Evolutionary conservation across 805 yeast genomes (phyloP).

Genomic region (Metschnikowia cubensis): DNA sequence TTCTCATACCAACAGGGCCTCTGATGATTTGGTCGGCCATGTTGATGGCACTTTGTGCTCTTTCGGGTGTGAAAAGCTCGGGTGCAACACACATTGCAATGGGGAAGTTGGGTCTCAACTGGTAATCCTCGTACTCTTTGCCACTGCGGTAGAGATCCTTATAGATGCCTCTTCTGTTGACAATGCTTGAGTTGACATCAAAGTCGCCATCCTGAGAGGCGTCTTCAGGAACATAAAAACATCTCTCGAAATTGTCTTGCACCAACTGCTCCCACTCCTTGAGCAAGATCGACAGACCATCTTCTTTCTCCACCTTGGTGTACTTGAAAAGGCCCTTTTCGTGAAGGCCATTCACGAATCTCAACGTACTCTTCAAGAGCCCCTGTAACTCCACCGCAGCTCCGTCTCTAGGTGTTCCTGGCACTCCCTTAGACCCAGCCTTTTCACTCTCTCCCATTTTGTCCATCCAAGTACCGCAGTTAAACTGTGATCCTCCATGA

Average conservation of each 20-base stretch:
- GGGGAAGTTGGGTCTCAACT: slow-evolving; percentile 85
- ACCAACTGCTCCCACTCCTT: slow-evolving; percentile 69
- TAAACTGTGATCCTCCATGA: slow-evolving; percentile 86
- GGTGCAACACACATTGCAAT: slow-evolving; percentile 96
- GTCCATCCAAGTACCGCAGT: slow-evolving; percentile 99
- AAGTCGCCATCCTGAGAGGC: slow-evolving; percentile 56
- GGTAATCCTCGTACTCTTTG: slow-evolving; percentile 90
- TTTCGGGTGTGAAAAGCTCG: slow-evolving; percentile 65
- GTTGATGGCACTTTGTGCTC: slow-evolving; percentile 62
- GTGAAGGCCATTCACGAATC: slow-evolving; percentile 69
- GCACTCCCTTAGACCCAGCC: slow-evolving; percentile 85
- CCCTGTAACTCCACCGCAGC: slow-evolving; percentile 94
- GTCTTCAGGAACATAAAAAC: slow-evolving; percentile 70
- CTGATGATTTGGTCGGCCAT: slow-evolving; percentile 70
- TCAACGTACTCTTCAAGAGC: slow-evolving; percentile 71
- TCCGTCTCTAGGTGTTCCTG: slow-evolving; percentile 98
- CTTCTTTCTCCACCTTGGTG: slow-evolving; percentile 51
- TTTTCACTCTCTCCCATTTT: slow-evolving; percentile 93
- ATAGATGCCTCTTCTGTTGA: slow-evolving; percentile 91
- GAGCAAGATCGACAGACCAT: slow-evolving; percentile 56
- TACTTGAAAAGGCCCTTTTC: slow-evolving; percentile 53
- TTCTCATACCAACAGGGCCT: slow-evolving; percentile 89
- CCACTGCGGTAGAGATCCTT: slow-evolving; percentile 81
- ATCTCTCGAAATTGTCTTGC: slow-evolving; percentile 70
- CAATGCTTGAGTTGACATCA: slow-evolving; percentile 58